A percentile compares a stretch with the other conserved stretches of the same genome.
Conservation (phyloP, 2,329 filamentous ascomycete species). For the Colletotrichum cuscutae region DNA sequence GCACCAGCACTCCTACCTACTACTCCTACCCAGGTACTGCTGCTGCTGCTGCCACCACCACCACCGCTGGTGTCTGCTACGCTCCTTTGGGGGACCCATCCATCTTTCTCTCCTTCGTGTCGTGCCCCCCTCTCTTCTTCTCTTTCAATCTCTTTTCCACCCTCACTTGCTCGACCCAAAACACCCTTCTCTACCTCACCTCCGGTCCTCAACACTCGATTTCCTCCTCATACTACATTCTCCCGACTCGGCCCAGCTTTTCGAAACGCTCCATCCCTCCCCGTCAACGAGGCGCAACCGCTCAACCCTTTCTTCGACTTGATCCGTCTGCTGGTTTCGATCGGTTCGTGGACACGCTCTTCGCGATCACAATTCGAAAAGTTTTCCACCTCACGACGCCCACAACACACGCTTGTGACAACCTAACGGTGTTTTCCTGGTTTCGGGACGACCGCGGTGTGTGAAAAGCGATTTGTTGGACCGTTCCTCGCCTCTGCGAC, state of each 20-base stretch:
- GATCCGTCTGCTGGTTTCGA: conserved; percentile 34
- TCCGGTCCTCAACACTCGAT: conserved; percentile 28
- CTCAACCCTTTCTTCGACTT: conserved; percentile 38
- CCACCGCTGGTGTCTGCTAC: conserved; percentile 11
- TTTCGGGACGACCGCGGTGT: background rate
- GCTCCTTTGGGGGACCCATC: conserved; percentile 31
- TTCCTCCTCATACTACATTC: conserved; percentile 23
- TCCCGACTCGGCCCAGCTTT: conserved; percentile 30
- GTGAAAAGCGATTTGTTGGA: background rate
- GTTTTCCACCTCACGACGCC: conserved; percentile 25
- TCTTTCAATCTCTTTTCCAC: conserved; percentile 36
- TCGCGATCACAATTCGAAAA: conserved; percentile 35
- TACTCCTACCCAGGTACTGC: background rate
- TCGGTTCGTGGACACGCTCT: conserved; percentile 33
- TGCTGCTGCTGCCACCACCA: conserved; percentile 2
- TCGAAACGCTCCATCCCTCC: conserved; percentile 40
- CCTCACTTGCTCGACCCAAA: conserved; percentile 27
- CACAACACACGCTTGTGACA: conserved; percentile 11
- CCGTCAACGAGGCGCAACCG: conserved; percentile 44
- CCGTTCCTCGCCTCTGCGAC: conserved; percentile 10
- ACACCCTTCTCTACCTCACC: conserved; percentile 29
- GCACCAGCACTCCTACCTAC: conserved; percentile 14
- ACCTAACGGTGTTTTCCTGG: background rate
- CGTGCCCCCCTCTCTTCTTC: conserved; percentile 36
- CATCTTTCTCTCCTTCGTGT: conserved; percentile 35